Evolutionary conservation across 1,139 yeast genomes (phyloP).

Genomic region (Saccharomyces hybrid): DNA sequence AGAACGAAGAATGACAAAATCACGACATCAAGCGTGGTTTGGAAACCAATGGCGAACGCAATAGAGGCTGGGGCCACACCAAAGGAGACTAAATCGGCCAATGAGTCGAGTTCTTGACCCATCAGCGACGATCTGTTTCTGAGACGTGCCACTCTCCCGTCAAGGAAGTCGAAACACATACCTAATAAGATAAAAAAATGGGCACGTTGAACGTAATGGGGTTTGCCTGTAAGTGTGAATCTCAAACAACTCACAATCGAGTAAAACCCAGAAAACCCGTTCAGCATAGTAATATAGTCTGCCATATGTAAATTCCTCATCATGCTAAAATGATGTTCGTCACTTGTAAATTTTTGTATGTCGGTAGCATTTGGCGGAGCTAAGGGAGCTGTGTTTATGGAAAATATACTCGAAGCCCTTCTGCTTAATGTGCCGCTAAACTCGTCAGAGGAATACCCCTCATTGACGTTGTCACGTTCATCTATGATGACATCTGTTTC

Average conservation of each 20-base stretch:
- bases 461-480: background rate
- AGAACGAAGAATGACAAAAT: constrained; percentile 77
- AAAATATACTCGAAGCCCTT: constrained; percentile 36
- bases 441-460: background rate
- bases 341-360: constrained; percentile 68
- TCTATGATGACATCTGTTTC: background rate
- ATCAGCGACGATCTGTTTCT: constrained; percentile 84
- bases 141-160: constrained; percentile 93
- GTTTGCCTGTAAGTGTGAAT: constrained; percentile 58
- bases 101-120: constrained; percentile 95
- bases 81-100: constrained; percentile 88
- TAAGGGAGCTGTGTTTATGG: constrained; percentile 33
- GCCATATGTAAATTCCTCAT: constrained; percentile 84
- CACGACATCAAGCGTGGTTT: constrained; percentile 71
- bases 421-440: constrained; percentile 24
- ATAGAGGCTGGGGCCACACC: constrained; percentile 91
- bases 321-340: constrained; percentile 69
- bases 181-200: constrained; percentile 84
- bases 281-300: constrained; percentile 85
- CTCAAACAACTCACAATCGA: constrained; percentile 80
- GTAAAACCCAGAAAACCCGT: constrained; percentile 85
- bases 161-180: constrained; percentile 88
- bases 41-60: constrained; percentile 86
- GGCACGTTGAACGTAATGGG: constrained; percentile 81
- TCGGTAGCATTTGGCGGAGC: constrained; percentile 66